These are phyloP conservation scores for Annulohypoxylon bovei DNA, from an alignment of 495 filamentous ascomycete genomes.

Conservation along the genomic window DNA sequence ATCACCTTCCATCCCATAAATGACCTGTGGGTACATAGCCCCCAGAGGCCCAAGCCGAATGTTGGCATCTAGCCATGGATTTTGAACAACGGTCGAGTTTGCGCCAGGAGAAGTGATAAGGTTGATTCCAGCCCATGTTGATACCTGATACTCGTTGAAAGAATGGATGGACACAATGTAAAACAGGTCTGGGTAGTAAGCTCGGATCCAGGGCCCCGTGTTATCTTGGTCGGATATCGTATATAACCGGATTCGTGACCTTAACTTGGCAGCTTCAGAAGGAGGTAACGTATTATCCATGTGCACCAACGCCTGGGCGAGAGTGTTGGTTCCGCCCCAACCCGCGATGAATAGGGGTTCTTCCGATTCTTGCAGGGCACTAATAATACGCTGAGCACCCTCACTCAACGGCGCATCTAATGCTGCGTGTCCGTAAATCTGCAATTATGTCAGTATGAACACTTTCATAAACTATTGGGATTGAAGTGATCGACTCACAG, in stretches of 20 bases:
- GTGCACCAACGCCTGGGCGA: constrained; percentile 16
- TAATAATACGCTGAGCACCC: constrained; percentile 8
- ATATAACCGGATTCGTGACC: constrained; percentile 9
- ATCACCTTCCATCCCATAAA: constrained; percentile 22
- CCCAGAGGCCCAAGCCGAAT: constrained; percentile 3
- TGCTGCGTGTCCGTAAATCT: constrained; percentile 4
- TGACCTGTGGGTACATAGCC: neutral
- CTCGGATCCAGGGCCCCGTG: constrained; percentile 1
- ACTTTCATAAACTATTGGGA: too few species aligned
- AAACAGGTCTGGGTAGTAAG: neutral
- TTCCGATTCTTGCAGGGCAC: constrained; percentile 8
- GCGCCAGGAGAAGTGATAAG: neutral
- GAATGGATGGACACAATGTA: constrained; percentile 5
- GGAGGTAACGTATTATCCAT: constrained; percentile 7
- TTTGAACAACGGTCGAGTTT: neutral
- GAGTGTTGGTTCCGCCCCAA: constrained; percentile 20
- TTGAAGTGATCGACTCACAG: neutral
- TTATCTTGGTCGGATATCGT: constrained; percentile 12
- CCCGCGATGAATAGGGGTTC: constrained; percentile 7
- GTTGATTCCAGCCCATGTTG: neutral
- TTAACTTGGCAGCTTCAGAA: constrained; percentile 5
- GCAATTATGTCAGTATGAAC: neutral
- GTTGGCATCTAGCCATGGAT: constrained; percentile 2
- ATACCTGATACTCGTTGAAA: neutral
- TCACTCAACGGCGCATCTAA: constrained; percentile 2